Evolutionary conservation across 768 basidiomycete species (phyloP).

Genomic region (Chalciporus chontae): DNA sequence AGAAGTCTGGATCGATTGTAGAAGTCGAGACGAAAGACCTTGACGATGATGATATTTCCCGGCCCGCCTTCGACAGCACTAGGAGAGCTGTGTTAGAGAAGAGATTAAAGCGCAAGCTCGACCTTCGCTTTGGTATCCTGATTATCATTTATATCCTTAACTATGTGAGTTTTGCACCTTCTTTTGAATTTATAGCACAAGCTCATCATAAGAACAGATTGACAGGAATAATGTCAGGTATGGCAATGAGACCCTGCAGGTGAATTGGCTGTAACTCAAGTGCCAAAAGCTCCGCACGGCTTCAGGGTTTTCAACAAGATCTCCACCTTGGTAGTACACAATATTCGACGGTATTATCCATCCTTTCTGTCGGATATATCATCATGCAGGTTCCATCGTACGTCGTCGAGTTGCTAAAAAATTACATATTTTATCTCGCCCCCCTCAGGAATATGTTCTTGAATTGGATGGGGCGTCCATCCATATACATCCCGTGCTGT

Average conservation of each 20-base stretch:
- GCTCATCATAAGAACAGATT: not conserved
- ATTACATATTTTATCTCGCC: too few relatives aligned
- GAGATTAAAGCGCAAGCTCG: constrained; percentile 6
- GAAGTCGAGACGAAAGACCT: too few relatives aligned
- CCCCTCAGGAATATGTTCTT: constrained; percentile 27
- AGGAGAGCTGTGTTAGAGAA: not conserved
- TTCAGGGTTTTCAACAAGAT: constrained; percentile 24
- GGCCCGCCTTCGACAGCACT: too few relatives aligned
- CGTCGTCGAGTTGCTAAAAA: too few relatives aligned
- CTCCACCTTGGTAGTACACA: constrained; percentile 21
- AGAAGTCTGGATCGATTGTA: too few relatives aligned
- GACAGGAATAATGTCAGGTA: constrained; percentile 7
- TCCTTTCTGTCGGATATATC: constrained; percentile 27
- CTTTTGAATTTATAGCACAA: too few relatives aligned
- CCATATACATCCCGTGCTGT: constrained; percentile 23
- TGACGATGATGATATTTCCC: too few relatives aligned
- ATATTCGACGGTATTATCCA: constrained; percentile 22
- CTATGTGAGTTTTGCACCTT: not conserved
- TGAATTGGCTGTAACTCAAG: not conserved
- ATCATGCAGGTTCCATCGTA: constrained; percentile 22
- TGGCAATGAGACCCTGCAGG: not conserved
- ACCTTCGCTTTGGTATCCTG: constrained; percentile 5
- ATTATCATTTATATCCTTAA: constrained; percentile 10
- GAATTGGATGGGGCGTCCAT: constrained; percentile 29
- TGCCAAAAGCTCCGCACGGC: constrained; percentile 11